These are phyloP conservation scores for Rubia balearica DNA, from an alignment of 305 asterid genomes.

Conservation along the genomic window DNA sequence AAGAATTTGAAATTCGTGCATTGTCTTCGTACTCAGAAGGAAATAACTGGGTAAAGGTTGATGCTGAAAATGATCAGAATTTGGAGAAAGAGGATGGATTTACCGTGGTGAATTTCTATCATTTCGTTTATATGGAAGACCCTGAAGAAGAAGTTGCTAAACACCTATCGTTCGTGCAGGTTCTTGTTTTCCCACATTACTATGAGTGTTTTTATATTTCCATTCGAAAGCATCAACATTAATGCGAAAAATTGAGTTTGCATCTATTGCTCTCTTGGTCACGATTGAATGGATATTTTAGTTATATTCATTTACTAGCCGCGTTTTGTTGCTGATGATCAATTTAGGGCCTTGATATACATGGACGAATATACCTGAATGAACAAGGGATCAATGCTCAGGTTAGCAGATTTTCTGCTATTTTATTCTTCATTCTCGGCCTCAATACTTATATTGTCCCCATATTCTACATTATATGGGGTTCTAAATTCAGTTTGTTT, in stretches of 20 bases:
- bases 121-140: slow-evolving; percentile 52
- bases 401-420: slow-evolving; percentile 33
- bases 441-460: neutral
- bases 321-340: slow-evolving; percentile 17
- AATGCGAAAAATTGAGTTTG: neutral
- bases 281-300: neutral
- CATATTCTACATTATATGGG: neutral
- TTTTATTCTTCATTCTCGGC: neutral
- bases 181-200: neutral
- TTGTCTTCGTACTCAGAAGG: slow-evolving; percentile 28
- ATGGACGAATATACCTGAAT: slow-evolving; percentile 85
- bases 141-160: slow-evolving; percentile 60
- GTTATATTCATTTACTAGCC: neutral
- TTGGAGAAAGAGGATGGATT: slow-evolving; percentile 38
- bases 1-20: slow-evolving; percentile 29
- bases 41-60: slow-evolving; percentile 32
- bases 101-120: slow-evolving; percentile 80
- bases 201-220: neutral
- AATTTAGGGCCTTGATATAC: slow-evolving; percentile 68
- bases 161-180: slow-evolving; percentile 83
- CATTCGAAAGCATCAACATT: neutral
- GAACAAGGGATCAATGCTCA: slow-evolving; percentile 97
- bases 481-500: neutral
- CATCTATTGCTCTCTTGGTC: neutral
- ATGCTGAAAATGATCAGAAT: slow-evolving; percentile 23